Base-by-base conservation (phyloP, 306 rosid genomes). In the Betula pendula region DNA sequence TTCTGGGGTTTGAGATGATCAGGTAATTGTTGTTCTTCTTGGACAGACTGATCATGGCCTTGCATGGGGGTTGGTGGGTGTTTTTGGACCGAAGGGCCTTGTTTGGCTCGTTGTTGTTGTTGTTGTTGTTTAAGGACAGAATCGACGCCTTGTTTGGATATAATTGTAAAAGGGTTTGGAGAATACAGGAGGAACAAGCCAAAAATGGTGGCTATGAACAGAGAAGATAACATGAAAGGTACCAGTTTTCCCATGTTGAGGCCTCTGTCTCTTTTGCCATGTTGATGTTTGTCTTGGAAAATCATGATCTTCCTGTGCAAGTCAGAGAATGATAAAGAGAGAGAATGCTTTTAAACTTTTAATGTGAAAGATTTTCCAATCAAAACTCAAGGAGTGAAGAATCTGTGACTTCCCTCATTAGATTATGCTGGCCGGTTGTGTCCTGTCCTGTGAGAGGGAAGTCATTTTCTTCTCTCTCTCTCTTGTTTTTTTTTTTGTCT, bases 171-270 rank as follows among this genome's bases (percentile, higher is more conserved):
- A 78, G 90, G 81, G 83, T 79, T 80, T 15, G 96, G 90, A 67
- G 88, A 68, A 78, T 70, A 63, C 60, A 88, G 72, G 29, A 87
- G 59, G 86, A 82, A 85, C 71, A 88, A 53, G 66, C 82, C 68
- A 60, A 88, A 83, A 82, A 90, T 15, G 68, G 85, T 75, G 77
- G 83, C 85, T 10, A 82, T 22, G 50, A 77, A 85, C 24, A 95
- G 44, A 76, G 85, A 77, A 4, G 83, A 35, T 35, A 93, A 70
- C 67, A 87, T 43, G 55, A 85, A 86, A 74, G 92, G 92, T 0
- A 77, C 63, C 1, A 79, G 43, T 52, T 66, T 84, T n/a, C 77
- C 77, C 72, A 84, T 29, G 80, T 56, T 75, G 3, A 56, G 14
- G 47, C 79, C 76, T 82, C 85, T 89, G 71, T 83, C 90, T 35